phyloP scores from a whole-genome alignment of 768 basidiomycete species.

The Melanogaster broomeanus region DNA sequence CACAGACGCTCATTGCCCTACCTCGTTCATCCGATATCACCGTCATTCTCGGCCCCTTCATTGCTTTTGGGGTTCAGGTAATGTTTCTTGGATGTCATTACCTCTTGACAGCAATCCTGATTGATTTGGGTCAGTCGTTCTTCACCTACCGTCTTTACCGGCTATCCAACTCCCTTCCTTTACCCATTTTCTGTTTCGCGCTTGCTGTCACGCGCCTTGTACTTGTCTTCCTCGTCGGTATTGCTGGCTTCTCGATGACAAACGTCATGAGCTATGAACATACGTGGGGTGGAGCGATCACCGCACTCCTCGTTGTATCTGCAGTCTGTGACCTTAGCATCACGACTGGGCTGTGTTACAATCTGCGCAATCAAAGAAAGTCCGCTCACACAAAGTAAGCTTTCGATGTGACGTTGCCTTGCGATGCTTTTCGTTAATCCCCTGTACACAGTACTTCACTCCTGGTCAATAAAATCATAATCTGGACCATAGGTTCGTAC shows the following conservation, averaged over 20 bases:
- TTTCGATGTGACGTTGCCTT: not conserved
- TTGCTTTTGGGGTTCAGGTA: not conserved
- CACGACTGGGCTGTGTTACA: not conserved
- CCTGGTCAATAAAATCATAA: not conserved
- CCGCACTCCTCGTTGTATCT: not conserved
- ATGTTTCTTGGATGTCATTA: not conserved
- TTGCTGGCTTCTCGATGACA: not conserved
- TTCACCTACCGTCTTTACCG: not conserved
- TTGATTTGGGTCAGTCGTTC: not conserved
- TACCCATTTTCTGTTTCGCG: not conserved
- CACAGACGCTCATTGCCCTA: not conserved
- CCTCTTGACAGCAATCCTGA: not conserved
- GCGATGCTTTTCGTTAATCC: not conserved
- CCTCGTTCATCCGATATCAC: not conserved
- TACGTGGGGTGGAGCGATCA: not conserved
- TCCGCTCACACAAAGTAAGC: not conserved
- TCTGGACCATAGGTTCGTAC: slow-evolving; percentile 2
- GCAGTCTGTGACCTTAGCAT: not conserved
- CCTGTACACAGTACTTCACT: not conserved
- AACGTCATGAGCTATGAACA: not conserved
- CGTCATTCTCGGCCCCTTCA: not conserved
- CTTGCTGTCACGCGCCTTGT: not conserved
- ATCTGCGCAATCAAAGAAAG: not conserved
- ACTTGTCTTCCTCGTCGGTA: not conserved
- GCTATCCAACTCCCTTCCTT: not conserved